Evolutionary conservation across 2,329 filamentous ascomycete genomes (phyloP), one percentile per base, ranked within the genome.

Genomic region (Fusarium sp.): DNA sequence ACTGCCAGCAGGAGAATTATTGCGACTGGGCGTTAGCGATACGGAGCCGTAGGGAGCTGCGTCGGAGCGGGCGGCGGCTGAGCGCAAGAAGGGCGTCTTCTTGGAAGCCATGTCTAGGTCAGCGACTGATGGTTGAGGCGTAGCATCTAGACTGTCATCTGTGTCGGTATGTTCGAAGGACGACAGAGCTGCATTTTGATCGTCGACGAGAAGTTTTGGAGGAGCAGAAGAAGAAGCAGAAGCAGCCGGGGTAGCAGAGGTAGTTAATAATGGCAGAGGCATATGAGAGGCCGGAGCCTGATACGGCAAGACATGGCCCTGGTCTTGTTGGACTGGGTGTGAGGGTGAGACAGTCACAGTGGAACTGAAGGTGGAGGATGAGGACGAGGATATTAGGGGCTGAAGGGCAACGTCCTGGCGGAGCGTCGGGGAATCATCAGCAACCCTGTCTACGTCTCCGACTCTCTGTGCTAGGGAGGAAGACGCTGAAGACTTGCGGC

Each of bases 31-130:
- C 18, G 80, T 75, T 46, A 76, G 69, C 45, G 77, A 77, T 14
- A 82, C 79, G 51, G 81, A 79, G 59, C 81, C 81, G 59, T 83
- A 82, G 4, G 79, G 78, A 20, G 76, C 77, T 27, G 77, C 71
- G 43, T 78, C 75, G 46, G 68, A 68, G 41, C 73, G 76, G 50
- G 72, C 73, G 56, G 74, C 71, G 59, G 66, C 72, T 40, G 76
- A 75, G 59, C 68, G 75, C 59, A 81, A 76, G 55, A 81, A 78
- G 28, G 81, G 80, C 46, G 78, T 78, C 69, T 75, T 78, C 66
- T 77, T 80, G 59, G 77, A 77, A 49, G 78, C 74, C 79, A 80
- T 81, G 57, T 74, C 73, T 74, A 67, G 57, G 61, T 53, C 63
- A 55, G 32, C 55, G 66, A 72, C 61, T 49, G 50, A 49, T 53